These are phyloP conservation scores for Tricholoma bakamatsutake DNA, from an alignment of 768 basidiomycete species.

Conservation along the genomic window DNA sequence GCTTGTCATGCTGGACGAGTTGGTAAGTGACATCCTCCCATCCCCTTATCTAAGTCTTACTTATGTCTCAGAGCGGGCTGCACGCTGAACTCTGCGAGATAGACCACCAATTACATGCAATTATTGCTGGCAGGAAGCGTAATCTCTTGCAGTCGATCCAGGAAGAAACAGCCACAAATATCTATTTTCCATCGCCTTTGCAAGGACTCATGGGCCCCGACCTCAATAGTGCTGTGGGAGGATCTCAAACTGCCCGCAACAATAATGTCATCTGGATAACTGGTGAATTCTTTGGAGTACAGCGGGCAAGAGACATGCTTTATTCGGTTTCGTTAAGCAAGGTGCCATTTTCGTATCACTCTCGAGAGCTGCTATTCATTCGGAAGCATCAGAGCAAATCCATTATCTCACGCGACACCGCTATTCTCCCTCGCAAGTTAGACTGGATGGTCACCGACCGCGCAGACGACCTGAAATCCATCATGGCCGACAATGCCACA, in stretches of 20 bases:
- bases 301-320: conserved; percentile 92
- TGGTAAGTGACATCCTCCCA: conserved; percentile 49
- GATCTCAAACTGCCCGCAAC: conserved; percentile 45
- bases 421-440: conserved; percentile 91
- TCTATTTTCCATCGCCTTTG: conserved; percentile 88
- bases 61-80: conserved; percentile 64
- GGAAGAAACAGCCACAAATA: conserved; percentile 96
- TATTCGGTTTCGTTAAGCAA: conserved; percentile 83
- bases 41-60: conserved; percentile 10
- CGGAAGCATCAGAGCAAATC: conserved; percentile 61
- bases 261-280: conserved; percentile 91
- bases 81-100: conserved; percentile 91
- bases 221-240: conserved; percentile 34
- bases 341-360: conserved; percentile 36
- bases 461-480: conserved; percentile 83
- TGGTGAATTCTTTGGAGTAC: conserved; percentile 95
- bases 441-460: conserved; percentile 99
- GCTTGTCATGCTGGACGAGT: conserved; percentile 90
- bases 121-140: conserved; percentile 88
- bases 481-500: conserved; percentile 96
- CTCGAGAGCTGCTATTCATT: conserved; percentile 2
- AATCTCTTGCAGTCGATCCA: conserved; percentile 84
- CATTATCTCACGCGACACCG: conserved; percentile 88
- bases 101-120: conserved; percentile 89
- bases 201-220: conserved; percentile 80